Base-by-base conservation (phyloP, 1,284 basidiomycete genomes). In the Pseudozyma flocculosa region DNA sequence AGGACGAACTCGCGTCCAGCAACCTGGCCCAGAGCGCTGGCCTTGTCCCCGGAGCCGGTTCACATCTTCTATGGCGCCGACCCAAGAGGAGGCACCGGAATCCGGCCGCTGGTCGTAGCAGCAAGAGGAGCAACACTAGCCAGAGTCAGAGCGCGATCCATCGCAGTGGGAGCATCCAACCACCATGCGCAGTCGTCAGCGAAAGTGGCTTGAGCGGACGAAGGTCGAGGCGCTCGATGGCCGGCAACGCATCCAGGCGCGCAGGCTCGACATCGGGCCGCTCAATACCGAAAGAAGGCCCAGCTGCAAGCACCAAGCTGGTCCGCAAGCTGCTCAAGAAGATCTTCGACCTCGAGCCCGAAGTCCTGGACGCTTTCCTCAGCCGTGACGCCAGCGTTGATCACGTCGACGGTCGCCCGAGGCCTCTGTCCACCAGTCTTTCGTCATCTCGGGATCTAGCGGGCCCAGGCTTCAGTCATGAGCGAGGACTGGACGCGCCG, bases 91-190 rank as follows among this genome's bases (percentile, higher is more conserved):
- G 61, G 11, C 61, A 64, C 40, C 53, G 61, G 4, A 46, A 50
- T 18, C 54, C 61, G 4, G 56, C 56, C 26, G 48, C 53, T 2
- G 61, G 61, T 22, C 53, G 61, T 2, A 60, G 56, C 10, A 64
- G 61, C 50, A 64, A 64, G 46, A 55, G 56, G 40, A 64, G 61
- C 54, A 64, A 64, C 45, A 64, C 56, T 0, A 60, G 56, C 13
- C 61, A 64, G 40, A 56, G 50, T 23, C 40, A 56, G 22, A 34
- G 32, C 32, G 32, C 32, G 14, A 4, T 17, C 15, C 32, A 34
- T 3, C 3, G 4, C 32, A 11, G 15, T 5, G 32, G 32, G 3
- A 13, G 32, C 15, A 34, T 5, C 32, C 32, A 34, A 13, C 11
- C 10, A 5, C 14, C 32, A 4, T 34, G 15, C 15, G 32, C 32